A percentile compares a stretch with the other conserved stretches of the same genome.
These are phyloP conservation scores for Pythium vanterpoolii DNA, from an alignment of 352 stramenopile genomes.

Conservation along the genomic window DNA sequence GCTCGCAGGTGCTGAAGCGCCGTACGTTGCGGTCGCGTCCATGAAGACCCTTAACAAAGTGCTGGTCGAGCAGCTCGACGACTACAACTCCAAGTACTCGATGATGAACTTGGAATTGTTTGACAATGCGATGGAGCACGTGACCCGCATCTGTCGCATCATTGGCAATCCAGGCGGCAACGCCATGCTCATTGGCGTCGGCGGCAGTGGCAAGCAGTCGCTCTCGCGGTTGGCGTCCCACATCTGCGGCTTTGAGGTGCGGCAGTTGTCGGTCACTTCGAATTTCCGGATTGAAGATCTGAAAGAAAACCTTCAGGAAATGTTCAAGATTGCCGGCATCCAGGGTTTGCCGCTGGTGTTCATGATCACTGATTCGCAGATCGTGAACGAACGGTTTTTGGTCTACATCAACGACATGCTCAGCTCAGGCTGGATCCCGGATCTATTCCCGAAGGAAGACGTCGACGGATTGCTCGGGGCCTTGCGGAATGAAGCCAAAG, in stretches of 20 bases:
- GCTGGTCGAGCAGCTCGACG: slow-evolving; percentile 92
- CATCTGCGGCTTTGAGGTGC: slow-evolving; percentile 96
- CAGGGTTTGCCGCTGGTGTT: slow-evolving; percentile 94
- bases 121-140: slow-evolving; percentile 96
- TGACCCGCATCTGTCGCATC: slow-evolving; percentile 96
- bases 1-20: slow-evolving; percentile 55
- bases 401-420: slow-evolving; percentile 98
- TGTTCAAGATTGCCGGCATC: slow-evolving; percentile 95
- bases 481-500: slow-evolving; percentile 94
- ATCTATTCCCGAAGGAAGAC: slow-evolving; percentile 97
- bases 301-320: slow-evolving; percentile 95
- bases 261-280: slow-evolving; percentile 93
- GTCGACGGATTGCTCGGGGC: slow-evolving; percentile 90
- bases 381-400: slow-evolving; percentile 97
- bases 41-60: slow-evolving; percentile 89
- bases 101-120: slow-evolving; percentile 99
- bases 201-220: slow-evolving; percentile 95
- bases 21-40: slow-evolving; percentile 68
- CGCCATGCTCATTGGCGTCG: slow-evolving; percentile 97
- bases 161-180: slow-evolving; percentile 96
- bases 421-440: slow-evolving; percentile 93
- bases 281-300: slow-evolving; percentile 97
- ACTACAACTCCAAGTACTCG: slow-evolving; percentile 97
- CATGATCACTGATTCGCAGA: slow-evolving; percentile 98
- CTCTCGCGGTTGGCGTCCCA: slow-evolving; percentile 95